phyloP scores from a whole-genome alignment of 1,139 yeast species.

The Yamadazyma diddensiae region DNA sequence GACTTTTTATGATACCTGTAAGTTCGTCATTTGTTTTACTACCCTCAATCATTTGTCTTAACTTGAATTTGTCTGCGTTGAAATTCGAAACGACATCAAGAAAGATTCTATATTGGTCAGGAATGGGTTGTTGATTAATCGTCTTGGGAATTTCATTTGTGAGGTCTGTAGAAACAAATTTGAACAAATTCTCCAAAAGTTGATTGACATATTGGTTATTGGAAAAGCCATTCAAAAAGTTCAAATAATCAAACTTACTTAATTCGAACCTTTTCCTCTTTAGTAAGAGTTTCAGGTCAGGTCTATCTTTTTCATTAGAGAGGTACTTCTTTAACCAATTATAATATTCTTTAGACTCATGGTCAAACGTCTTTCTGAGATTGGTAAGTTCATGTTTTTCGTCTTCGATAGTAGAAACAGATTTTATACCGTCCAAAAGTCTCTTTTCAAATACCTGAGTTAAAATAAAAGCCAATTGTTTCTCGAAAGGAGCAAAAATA shows the following conservation, averaged over 20 bases:
- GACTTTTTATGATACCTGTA: conserved; percentile 30
- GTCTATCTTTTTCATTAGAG: conserved; percentile 60
- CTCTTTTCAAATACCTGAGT: conserved; percentile 31
- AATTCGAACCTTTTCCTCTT: conserved; percentile 65
- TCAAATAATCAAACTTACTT: conserved; percentile 68
- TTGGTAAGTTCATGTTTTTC: conserved; percentile 18
- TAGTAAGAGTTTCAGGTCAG: conserved; percentile 58
- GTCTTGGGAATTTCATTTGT: conserved; percentile 17
- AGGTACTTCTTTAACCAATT: conserved; percentile 70
- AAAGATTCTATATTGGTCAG: conserved; percentile 31
- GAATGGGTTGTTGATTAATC: conserved; percentile 21
- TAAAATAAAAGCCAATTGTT: conserved; percentile 28
- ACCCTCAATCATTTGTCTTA: conserved; percentile 44
- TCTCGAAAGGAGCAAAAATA: conserved; percentile 35
- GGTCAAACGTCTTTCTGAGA: conserved; percentile 60
- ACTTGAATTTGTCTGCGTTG: conserved; percentile 42
- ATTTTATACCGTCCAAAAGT: conserved; percentile 24
- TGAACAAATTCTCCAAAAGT: conserved; percentile 38
- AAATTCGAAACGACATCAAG: conserved; percentile 35
- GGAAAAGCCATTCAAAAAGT: conserved; percentile 56
- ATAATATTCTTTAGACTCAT: conserved; percentile 70
- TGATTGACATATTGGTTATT: conserved; percentile 48
- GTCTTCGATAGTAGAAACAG: conserved; percentile 12
- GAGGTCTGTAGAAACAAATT: conserved; percentile 29
- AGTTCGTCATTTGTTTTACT: conserved; percentile 42